A percentile compares a stretch with the other conserved stretches of the same genome.
phyloP scores from a whole-genome alignment of 2,329 filamentous ascomycete species.

The Aspergillus spinulosporus region DNA sequence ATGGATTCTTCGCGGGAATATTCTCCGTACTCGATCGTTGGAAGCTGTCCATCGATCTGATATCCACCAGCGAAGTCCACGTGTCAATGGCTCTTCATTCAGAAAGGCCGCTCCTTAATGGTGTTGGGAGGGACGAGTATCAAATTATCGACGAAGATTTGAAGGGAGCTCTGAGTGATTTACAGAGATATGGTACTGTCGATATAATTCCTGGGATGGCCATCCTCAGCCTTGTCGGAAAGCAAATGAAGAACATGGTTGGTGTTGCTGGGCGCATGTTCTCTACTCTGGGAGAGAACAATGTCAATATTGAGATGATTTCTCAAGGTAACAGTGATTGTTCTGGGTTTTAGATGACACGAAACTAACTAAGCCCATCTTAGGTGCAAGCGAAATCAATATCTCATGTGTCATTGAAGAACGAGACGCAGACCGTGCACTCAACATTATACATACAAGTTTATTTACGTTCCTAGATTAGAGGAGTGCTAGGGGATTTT shows the following conservation, averaged over 20 bases:
- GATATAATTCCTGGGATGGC: conserved; percentile 91
- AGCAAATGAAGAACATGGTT: conserved; percentile 96
- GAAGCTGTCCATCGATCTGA: conserved; percentile 88
- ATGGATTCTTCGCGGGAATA: conserved; percentile 92
- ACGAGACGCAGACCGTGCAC: conserved; percentile 82
- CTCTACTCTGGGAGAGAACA: conserved; percentile 85
- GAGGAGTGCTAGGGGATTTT: background rate
- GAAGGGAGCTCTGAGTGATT: conserved; percentile 65
- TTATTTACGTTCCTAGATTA: conserved; percentile 93
- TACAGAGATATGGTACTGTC: conserved; percentile 81
- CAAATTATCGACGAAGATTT: conserved; percentile 64
- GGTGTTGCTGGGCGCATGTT: conserved; percentile 95
- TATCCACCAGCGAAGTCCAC: conserved; percentile 94
- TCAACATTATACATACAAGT: conserved; percentile 95
- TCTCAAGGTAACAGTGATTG: conserved; percentile 72
- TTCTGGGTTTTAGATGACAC: conserved; percentile 7
- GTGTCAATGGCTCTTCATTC: conserved; percentile 96
- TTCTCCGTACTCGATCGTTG: conserved; percentile 87
- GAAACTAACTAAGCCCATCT: conserved; percentile 16
- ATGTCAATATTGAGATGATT: conserved; percentile 99
- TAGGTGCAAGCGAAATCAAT: conserved; percentile 97
- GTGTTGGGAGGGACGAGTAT: conserved; percentile 49
- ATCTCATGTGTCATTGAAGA: conserved; percentile 97
- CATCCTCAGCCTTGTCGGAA: conserved; percentile 89
- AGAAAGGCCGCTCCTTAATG: conserved; percentile 58